Base-by-base conservation (phyloP, 768 basidiomycete genomes). In the Podaxis rugospora region DNA sequence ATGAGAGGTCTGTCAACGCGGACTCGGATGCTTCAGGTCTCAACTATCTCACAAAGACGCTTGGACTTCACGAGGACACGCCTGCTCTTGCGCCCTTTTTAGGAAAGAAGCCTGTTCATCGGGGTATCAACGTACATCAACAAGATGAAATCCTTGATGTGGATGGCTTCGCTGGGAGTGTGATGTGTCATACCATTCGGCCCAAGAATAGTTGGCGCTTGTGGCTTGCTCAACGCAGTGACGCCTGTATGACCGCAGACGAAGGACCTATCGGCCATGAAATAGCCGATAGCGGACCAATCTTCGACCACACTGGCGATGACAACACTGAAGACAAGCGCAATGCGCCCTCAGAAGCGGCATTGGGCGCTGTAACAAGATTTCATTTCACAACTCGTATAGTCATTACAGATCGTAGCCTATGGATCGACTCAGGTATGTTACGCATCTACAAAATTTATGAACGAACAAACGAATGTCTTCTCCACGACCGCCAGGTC, bases 311-410 rank as follows among this genome's bases (percentile, higher is more conserved):
- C 21, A 13, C 13, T 13, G 21, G 10, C 40, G 18, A n/a, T 27
- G 39, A 10, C 9, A 39, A 23, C 21, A 5, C 25, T 44, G 21
- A 39, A 25, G 37, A 44, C 23, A 6, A 13, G 11, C 10, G 9
- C 6, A 36, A 57, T 35, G 13, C 7, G n/a, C 14, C 23, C 4
- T 46, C 55, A 32, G 21, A 47, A 10, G 7, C 16, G 25, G 14
- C 16, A 42, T 32, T 44, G 4, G 42, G 44, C 40, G 36, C 59
- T 49, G 36, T 36, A 9, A 81, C 76, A 61, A 75, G 82, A 55
- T 84, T 84, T 64, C 76, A 83, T 65, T 78, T 83, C 44, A 66
- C 70, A n/a, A 72, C 78, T 13, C 78, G 83, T 14, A 70, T 84
- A 35, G 67, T 79, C 7, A 70, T 83, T 25, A 71, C 78, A 23